These are phyloP conservation scores for Collybia mongolica DNA, from an alignment of 768 basidiomycete species.

Conservation along the genomic window DNA sequence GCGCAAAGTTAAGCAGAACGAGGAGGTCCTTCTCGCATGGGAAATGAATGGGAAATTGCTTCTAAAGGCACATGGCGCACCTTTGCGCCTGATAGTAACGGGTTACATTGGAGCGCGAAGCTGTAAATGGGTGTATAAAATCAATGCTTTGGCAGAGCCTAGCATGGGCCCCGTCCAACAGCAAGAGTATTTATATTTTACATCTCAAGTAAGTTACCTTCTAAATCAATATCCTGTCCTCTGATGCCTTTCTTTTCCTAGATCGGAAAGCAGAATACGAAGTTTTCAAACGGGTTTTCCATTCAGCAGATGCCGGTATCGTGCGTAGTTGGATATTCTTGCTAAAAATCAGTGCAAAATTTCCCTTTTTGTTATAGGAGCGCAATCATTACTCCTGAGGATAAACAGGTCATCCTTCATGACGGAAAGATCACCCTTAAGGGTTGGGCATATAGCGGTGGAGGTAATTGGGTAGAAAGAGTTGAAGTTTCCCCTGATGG, in stretches of 20 bases:
- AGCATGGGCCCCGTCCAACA: slow-evolving; percentile 52
- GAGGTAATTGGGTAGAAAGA: slow-evolving; percentile 54
- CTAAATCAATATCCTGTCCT: neutral
- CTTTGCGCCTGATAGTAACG: slow-evolving; percentile 48
- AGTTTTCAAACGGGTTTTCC: slow-evolving; percentile 53
- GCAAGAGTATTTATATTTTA: slow-evolving; percentile 55
- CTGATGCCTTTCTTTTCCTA: slow-evolving; percentile 14
- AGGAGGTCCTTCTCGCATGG: slow-evolving; percentile 53
- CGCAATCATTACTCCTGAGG: slow-evolving; percentile 43
- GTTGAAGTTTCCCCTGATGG: slow-evolving; percentile 55
- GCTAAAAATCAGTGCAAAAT: neutral
- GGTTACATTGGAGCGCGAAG: slow-evolving; percentile 57
- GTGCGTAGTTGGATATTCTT: slow-evolving; percentile 27
- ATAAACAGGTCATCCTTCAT: slow-evolving; percentile 47
- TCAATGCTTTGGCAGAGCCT: slow-evolving; percentile 47
- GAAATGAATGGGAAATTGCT: slow-evolving; percentile 51
- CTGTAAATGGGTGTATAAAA: slow-evolving; percentile 52
- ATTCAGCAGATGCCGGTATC: slow-evolving; percentile 61
- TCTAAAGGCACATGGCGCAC: slow-evolving; percentile 50
- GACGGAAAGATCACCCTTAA: slow-evolving; percentile 43
- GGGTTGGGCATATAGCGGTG: slow-evolving; percentile 45
- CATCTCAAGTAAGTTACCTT: slow-evolving; percentile 33
- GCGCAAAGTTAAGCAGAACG: slow-evolving; percentile 44
- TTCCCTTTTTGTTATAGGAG: slow-evolving; percentile 28
- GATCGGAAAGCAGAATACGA: slow-evolving; percentile 52